Percentiles rank a stretch among this genome's conserved stretches.
Evolutionary conservation across 2,329 filamentous ascomycete genomes (phyloP).

Genomic region (Cladophialophora immunda): DNA sequence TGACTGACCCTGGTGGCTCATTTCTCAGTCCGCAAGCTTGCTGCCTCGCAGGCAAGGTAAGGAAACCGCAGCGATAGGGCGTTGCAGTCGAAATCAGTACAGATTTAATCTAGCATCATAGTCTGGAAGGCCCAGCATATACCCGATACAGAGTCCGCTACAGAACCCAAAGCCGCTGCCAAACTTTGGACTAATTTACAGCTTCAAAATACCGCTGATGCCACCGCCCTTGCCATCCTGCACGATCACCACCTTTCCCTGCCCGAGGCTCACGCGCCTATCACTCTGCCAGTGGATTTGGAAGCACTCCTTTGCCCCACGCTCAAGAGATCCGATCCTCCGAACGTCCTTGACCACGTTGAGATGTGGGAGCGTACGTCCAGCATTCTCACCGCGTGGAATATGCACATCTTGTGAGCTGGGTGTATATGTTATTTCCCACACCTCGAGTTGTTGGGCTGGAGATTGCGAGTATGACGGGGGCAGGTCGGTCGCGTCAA

Average conservation of each 20-base stretch:
- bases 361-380: constrained; percentile 20
- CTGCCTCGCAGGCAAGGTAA: neutral
- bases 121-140: neutral
- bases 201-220: neutral
- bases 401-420: constrained; percentile 20
- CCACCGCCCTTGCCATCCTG: constrained; percentile 18
- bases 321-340: constrained; percentile 11
- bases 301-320: neutral
- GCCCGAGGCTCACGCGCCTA: neutral
- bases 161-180: too few relatives aligned
- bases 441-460: constrained; percentile 8
- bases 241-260: constrained; percentile 47
- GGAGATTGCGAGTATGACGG: neutral
- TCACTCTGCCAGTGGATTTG: neutral
- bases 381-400: constrained; percentile 16
- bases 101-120: neutral
- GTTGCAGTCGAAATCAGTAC: neutral
- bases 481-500: constrained; percentile 11
- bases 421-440: constrained; percentile 16
- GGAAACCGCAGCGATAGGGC: neutral
- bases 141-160: neutral
- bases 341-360: constrained; percentile 22
- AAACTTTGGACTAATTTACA: neutral
- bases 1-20: neutral
- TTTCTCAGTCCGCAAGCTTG: neutral